Evolutionary conservation across 257 asterid species (phyloP).

Genomic region (Vinca minor): DNA sequence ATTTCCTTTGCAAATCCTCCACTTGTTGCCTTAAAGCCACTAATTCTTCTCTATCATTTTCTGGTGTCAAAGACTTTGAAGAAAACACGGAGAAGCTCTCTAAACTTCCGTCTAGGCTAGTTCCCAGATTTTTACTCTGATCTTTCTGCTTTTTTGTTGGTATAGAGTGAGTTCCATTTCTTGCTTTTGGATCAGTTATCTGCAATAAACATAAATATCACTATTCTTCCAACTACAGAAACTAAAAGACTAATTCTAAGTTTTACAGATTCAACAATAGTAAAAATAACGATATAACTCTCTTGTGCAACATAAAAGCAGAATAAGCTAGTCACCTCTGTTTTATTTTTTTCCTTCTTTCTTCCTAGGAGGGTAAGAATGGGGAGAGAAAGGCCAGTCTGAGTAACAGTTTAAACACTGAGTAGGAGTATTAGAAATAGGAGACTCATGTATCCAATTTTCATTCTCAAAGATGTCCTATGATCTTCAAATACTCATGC

Average conservation of each 20-base stretch:
- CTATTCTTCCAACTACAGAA: constrained; percentile 5
- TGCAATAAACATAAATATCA: constrained; percentile 32
- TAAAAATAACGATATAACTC: too few relatives aligned
- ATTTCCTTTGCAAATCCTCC: constrained; percentile 55
- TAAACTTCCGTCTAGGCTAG: constrained; percentile 33
- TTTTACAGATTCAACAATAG: too few relatives aligned
- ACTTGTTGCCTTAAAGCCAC: constrained; percentile 56
- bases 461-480: neutral
- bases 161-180: constrained; percentile 38
- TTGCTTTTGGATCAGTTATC: constrained; percentile 46
- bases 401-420: neutral
- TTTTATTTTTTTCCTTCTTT: neutral
- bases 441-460: neutral
- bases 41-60: constrained; percentile 78
- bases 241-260: too few relatives aligned
- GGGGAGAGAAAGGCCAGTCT: neutral
- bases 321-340: too few relatives aligned
- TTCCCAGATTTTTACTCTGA: constrained; percentile 27
- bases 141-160: constrained; percentile 46
- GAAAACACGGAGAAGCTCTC: constrained; percentile 47
- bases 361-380: neutral
- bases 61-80: constrained; percentile 46
- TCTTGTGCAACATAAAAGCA: neutral
- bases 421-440: neutral
- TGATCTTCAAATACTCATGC: neutral